Percentiles rank a stretch among this genome's conserved stretches.
Evolutionary conservation across 2,329 filamentous ascomycete species (phyloP).

Genomic region (Aureobasidium sp.): DNA sequence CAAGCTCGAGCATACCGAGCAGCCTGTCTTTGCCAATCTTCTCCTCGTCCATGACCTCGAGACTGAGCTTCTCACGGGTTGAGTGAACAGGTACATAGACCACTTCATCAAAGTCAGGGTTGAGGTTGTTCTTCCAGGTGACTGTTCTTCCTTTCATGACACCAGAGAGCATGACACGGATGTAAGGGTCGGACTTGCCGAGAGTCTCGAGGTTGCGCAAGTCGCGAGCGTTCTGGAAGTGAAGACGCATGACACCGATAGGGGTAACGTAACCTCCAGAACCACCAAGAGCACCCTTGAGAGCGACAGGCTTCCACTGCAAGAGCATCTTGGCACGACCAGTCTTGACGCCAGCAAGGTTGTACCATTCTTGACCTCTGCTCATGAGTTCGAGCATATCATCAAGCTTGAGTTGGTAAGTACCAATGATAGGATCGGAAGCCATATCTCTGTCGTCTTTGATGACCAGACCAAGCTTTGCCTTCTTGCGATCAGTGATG

Average conservation of each 20-base stretch:
- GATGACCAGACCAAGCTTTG: constrained; percentile 83
- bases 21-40: constrained; percentile 84
- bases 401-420: constrained; percentile 90
- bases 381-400: constrained; percentile 86
- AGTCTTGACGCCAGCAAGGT: constrained; percentile 68
- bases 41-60: constrained; percentile 99
- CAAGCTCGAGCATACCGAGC: constrained; percentile 71
- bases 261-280: constrained; percentile 88
- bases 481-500: constrained; percentile 85
- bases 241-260: constrained; percentile 88
- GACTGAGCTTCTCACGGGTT: constrained; percentile 67
- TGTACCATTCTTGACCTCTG: constrained; percentile 95
- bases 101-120: constrained; percentile 93
- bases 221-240: constrained; percentile 75
- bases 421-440: constrained; percentile 76
- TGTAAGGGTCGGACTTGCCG: constrained; percentile 95
- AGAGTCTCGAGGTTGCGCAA: constrained; percentile 90
- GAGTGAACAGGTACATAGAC: constrained; percentile 89
- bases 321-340: constrained; percentile 85
- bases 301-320: constrained; percentile 90
- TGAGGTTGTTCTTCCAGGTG: constrained; percentile 90
- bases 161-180: constrained; percentile 77
- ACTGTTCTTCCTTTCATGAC: constrained; percentile 88
- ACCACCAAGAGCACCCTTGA: constrained; percentile 67
- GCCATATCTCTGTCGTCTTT: constrained; percentile 89